Percentiles rank a stretch among this genome's conserved stretches.
These are phyloP conservation scores for Phytophthora ohioensis DNA, from an alignment of 352 stramenopile species.

Conservation along the genomic window DNA sequence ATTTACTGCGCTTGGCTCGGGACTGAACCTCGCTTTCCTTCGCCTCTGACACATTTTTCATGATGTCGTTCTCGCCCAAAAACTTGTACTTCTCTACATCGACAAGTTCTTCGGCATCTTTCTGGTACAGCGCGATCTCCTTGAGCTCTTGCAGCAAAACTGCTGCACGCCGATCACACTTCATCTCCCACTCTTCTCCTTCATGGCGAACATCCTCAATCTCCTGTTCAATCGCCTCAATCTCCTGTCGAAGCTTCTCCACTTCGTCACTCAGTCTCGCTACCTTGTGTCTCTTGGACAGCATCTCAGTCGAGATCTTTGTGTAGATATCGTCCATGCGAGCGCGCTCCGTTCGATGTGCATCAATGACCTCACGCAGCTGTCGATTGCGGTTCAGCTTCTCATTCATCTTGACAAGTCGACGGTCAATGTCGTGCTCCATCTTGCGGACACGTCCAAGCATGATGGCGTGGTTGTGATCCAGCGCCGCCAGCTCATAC, in stretches of 20 bases:
- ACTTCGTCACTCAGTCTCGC: slow-evolving; percentile 53
- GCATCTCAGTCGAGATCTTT: slow-evolving; percentile 69
- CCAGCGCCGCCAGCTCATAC: slow-evolving; percentile 73
- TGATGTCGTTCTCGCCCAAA: slow-evolving; percentile 77
- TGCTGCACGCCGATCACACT: slow-evolving; percentile 61
- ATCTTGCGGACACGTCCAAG: slow-evolving; percentile 78
- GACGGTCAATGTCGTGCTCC: slow-evolving; percentile 84
- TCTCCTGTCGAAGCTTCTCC: slow-evolving; percentile 64
- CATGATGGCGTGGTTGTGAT: slow-evolving; percentile 74
- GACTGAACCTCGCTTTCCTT: slow-evolving; percentile 66
- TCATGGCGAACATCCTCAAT: slow-evolving; percentile 66
- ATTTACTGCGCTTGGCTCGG: slow-evolving; percentile 64
- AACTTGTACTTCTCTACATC: slow-evolving; percentile 74
- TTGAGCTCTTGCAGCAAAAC: slow-evolving; percentile 75
- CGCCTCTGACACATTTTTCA: slow-evolving; percentile 58
- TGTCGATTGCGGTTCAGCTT: slow-evolving; percentile 74
- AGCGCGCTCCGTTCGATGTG: slow-evolving; percentile 70
- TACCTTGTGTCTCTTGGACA: slow-evolving; percentile 70
- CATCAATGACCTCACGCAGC: slow-evolving; percentile 70
- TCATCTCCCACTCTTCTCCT: slow-evolving; percentile 67
- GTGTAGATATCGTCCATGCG: slow-evolving; percentile 82
- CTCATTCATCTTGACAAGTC: slow-evolving; percentile 88
- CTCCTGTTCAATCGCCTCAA: slow-evolving; percentile 60
- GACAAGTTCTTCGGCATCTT: slow-evolving; percentile 57
- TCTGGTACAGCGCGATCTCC: slow-evolving; percentile 67